Evolutionary conservation across 2,329 filamentous ascomycete genomes (phyloP).

Genomic region (Xylariales sp.): DNA sequence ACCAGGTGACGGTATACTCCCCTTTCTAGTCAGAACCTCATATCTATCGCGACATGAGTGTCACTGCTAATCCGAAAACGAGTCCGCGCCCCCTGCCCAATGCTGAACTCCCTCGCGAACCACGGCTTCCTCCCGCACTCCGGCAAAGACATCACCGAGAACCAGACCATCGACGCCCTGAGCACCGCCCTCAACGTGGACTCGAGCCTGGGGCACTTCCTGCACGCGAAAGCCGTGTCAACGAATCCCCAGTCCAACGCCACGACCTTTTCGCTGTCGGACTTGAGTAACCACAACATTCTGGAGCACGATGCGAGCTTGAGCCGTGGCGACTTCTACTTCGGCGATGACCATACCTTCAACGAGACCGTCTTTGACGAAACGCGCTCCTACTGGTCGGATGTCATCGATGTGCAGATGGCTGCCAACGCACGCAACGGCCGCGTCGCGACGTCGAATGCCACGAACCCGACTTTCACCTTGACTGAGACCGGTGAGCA

Average conservation of each 20-base stretch:
- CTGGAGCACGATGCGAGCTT: conserved; percentile 11
- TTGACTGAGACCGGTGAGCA: not conserved
- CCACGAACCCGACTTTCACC: conserved; percentile 16
- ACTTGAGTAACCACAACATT: conserved; percentile 8
- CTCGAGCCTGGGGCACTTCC: not conserved
- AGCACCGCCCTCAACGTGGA: not conserved
- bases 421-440: conserved; percentile 13
- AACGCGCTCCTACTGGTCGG: conserved; percentile 16
- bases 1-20: conserved; percentile 1
- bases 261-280: conserved; percentile 8
- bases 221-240: not conserved
- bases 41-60: not conserved
- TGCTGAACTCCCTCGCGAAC: conserved; percentile 12
- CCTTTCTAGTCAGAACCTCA: not conserved
- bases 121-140: conserved; percentile 11
- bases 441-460: conserved; percentile 14
- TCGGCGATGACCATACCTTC: conserved; percentile 3
- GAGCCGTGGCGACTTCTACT: conserved; percentile 7
- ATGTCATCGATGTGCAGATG: conserved; percentile 15
- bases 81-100: conserved; percentile 11
- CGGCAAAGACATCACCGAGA: conserved; percentile 3
- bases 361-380: conserved; percentile 14
- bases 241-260: not conserved
- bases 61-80: not conserved
- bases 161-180: not conserved